Base-by-base conservation (phyloP, 2,329 filamentous ascomycete species). In the Albifimbria verrucaria region DNA sequence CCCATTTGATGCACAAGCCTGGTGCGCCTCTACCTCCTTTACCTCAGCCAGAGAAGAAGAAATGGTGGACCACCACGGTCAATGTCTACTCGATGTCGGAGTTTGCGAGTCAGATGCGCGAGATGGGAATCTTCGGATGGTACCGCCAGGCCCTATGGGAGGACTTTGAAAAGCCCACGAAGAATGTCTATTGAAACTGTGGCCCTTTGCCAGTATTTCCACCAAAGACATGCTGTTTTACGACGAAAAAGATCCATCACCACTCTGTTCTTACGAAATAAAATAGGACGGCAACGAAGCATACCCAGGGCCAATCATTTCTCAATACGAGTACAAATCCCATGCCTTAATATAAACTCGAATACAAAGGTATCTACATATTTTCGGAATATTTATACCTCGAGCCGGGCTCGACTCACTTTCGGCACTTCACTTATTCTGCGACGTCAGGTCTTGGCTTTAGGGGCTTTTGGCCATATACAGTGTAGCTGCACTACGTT, bases 381-480 rank as follows among this genome's bases (percentile, higher is more conserved):
- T n/a, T n/a, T n/a, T n/a, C n/a, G n/a, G n/a, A n/a, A n/a, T n/a
- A n/a, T n/a, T n/a, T n/a, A n/a, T n/a, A n/a, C n/a, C n/a, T n/a
- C n/a, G n/a, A n/a, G n/a, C n/a, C n/a, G n/a, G n/a, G n/a, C n/a
- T n/a, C n/a, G n/a, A n/a, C n/a, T n/a, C n/a, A n/a, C n/a, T n/a
- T n/a, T n/a, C n/a, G n/a, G n/a, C n/a, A n/a, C n/a, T n/a, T n/a
- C n/a, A n/a, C 12, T 15, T 32, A 32, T 15, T 12, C 32, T 39
- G 32, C 12, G 12, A n/a, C 32, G 4, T 12, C 32, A n/a, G 32
- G 5, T n/a, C 18, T 39, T 39, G 43, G 43, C 43, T 45, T 23
- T 20, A 20, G 44, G 22, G 57, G 57, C 44, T 57, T 59, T 36
- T 53, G 55, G 39, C 53, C 57, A 39, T 59, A 59, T 15, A 59